Percentiles rank a stretch among this genome's conserved stretches.
phyloP scores from a whole-genome alignment of 441 rosid genomes.

The Corymbia calophylla region DNA sequence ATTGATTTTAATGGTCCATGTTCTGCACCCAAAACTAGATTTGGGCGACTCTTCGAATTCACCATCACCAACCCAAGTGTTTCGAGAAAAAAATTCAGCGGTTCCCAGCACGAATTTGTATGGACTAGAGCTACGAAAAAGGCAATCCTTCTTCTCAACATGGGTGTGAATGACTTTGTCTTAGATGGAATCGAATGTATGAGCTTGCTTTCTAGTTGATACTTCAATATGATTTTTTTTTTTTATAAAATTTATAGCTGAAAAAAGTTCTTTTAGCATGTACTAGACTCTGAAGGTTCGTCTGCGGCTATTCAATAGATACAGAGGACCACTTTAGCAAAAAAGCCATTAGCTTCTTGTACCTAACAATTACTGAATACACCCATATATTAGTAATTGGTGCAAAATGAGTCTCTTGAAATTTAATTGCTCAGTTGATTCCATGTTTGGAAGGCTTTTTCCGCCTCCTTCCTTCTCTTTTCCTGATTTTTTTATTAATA shows the following conservation, averaged over 20 bases:
- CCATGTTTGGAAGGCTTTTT: neutral
- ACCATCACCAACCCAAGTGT: neutral
- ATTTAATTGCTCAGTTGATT: neutral
- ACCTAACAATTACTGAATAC: neutral
- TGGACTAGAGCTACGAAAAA: neutral
- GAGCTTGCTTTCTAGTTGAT: too few relatives aligned
- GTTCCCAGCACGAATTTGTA: neutral
- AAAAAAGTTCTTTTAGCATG: neutral
- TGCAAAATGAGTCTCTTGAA: neutral
- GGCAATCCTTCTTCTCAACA: neutral
- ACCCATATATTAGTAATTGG: too few relatives aligned
- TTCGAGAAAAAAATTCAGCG: neutral
- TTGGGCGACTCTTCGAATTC: neutral
- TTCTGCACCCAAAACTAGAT: neutral
- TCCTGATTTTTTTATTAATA: too few relatives aligned
- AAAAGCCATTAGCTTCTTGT: neutral
- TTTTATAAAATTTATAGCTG: too few relatives aligned
- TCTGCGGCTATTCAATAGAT: neutral
- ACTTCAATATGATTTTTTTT: too few relatives aligned
- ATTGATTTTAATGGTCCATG: neutral
- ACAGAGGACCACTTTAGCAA: neutral
- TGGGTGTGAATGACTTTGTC: neutral
- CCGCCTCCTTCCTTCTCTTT: too few relatives aligned
- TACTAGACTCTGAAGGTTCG: neutral
- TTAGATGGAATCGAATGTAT: neutral